Evolutionary conservation across 2,329 filamentous ascomycete genomes (phyloP).

Genomic region (Magnaporthales sp.): DNA sequence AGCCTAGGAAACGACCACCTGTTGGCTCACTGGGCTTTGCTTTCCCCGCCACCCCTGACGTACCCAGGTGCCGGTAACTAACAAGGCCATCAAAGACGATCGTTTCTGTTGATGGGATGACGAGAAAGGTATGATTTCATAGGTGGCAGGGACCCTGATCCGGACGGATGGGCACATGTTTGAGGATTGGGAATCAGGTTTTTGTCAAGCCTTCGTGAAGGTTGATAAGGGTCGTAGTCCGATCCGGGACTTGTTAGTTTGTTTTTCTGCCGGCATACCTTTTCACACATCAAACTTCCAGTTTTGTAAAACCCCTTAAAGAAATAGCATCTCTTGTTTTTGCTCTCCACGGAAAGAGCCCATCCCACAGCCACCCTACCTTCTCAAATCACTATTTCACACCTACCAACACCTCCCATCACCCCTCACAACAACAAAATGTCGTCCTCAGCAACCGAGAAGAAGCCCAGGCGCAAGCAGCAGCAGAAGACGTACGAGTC

Average conservation of each 20-base stretch:
- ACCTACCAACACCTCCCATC: background rate
- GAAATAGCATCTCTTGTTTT: background rate
- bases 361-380: too few relatives aligned
- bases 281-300: background rate
- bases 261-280: background rate
- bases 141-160: background rate
- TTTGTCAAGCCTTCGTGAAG: background rate
- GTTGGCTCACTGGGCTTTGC: background rate
- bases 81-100: background rate
- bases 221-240: conserved; percentile 2
- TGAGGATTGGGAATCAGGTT: conserved; percentile 7
- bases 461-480: conserved; percentile 21
- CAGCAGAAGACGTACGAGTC: conserved; percentile 23
- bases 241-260: background rate
- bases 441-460: conserved; percentile 20
- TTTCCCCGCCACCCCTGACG: background rate
- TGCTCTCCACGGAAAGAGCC: background rate
- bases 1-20: background rate
- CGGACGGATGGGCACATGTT: background rate
- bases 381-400: background rate
- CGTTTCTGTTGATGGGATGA: background rate
- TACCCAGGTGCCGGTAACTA: background rate
- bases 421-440: conserved; percentile 10
- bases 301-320: background rate
- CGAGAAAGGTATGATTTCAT: conserved; percentile 9